Percentiles rank a stretch among this genome's conserved stretches.
Conservation (phyloP, 805 yeast genomes). For the Pichia exigua region DNA sequence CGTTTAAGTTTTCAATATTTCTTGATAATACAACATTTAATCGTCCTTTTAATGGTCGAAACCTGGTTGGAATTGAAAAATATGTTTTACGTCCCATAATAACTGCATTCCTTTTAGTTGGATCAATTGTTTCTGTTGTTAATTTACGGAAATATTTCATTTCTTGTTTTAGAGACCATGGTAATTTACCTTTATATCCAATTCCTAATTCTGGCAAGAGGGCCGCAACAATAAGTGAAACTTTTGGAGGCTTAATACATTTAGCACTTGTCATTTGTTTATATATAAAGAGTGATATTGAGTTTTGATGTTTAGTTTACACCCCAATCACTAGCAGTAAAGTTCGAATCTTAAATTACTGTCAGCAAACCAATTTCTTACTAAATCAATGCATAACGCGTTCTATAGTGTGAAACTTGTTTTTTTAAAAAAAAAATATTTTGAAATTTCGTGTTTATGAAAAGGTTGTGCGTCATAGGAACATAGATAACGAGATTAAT, state of each 20-base stretch:
- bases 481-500: background rate
- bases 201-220: constrained; percentile 75
- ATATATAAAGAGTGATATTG: background rate
- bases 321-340: no score
- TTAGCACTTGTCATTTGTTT: constrained; percentile 3
- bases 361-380: no score
- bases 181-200: constrained; percentile 72
- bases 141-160: constrained; percentile 77
- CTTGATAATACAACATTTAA: constrained; percentile 71
- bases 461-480: no score
- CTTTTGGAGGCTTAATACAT: constrained; percentile 23
- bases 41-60: constrained; percentile 75
- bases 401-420: no score
- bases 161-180: constrained; percentile 82
- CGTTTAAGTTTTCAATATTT: constrained; percentile 18
- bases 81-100: constrained; percentile 96
- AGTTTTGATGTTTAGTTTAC: background rate
- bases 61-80: constrained; percentile 83
- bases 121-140: constrained; percentile 40
- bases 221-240: constrained; percentile 79
- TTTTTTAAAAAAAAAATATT: no score
- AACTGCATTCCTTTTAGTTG: constrained; percentile 57
- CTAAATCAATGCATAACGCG: no score
- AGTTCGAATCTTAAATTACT: no score
- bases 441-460: background rate